phyloP scores from a whole-genome alignment of 164 flowering plant species.

The Piper longum region DNA sequence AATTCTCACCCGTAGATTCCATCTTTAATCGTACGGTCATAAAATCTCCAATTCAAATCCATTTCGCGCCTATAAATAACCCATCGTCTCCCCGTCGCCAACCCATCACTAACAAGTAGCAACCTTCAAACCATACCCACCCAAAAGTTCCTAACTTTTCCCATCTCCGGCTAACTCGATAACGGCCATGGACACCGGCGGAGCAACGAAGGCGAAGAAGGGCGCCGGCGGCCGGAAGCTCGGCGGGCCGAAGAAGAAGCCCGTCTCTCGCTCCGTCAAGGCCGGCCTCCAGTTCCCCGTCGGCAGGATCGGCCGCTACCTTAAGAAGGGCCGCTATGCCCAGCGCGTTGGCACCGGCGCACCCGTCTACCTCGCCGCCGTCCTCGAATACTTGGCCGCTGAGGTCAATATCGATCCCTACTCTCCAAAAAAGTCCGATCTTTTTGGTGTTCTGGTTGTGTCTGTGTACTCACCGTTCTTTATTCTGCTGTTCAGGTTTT shows the following conservation, averaged over 20 bases:
- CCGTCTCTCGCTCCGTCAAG: slow-evolving; percentile 15
- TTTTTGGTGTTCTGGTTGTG: background rate
- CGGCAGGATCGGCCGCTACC: slow-evolving; percentile 22
- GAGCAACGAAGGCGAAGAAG: slow-evolving; percentile 14
- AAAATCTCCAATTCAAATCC: no score
- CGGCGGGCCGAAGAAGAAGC: slow-evolving; percentile 25
- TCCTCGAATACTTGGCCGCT: slow-evolving; percentile 56
- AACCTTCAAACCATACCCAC: no score
- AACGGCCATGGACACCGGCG: slow-evolving; percentile 9
- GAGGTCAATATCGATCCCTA: slow-evolving; percentile 24
- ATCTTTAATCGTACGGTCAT: no score
- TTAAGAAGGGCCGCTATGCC: slow-evolving; percentile 23
- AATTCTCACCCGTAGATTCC: no score
- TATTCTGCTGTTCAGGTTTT: background rate
- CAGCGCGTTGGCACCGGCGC: slow-evolving; percentile 60
- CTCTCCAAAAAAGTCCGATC: background rate
- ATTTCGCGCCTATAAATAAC: no score
- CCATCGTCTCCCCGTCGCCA: no score
- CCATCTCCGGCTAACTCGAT: background rate
- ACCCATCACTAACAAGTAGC: no score
- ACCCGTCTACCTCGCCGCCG: slow-evolving; percentile 60
- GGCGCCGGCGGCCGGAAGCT: slow-evolving; percentile 21
- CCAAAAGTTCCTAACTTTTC: no score
- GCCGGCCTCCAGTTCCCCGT: slow-evolving; percentile 29
- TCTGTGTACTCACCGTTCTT: background rate